Percentiles rank a stretch among this genome's conserved stretches.
These are phyloP conservation scores for Pythium brassicae DNA, from an alignment of 352 stramenopile genomes.

Conservation along the genomic window DNA sequence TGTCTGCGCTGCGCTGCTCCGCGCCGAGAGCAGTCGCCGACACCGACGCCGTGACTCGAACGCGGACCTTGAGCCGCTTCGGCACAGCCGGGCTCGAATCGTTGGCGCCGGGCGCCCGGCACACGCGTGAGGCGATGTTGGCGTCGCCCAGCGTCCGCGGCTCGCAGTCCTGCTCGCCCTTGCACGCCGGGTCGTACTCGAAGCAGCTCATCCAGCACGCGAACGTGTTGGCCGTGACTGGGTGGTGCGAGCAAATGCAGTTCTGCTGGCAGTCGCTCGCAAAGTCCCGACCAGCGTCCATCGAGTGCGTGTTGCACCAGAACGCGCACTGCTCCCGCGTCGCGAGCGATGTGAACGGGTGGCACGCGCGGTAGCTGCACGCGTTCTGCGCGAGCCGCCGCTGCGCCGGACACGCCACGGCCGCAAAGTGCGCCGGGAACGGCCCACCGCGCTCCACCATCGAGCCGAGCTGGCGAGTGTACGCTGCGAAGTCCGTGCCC, in stretches of 20 bases:
- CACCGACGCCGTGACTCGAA: neutral
- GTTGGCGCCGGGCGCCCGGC: neutral
- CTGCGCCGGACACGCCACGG: constrained; percentile 18
- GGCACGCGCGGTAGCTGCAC: constrained; percentile 25
- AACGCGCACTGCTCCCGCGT: constrained; percentile 24
- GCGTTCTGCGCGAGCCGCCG: constrained; percentile 19
- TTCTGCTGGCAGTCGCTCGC: constrained; percentile 19
- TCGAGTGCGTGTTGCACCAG: constrained; percentile 31
- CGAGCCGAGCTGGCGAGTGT: constrained; percentile 10
- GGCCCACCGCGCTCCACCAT: constrained; percentile 5
- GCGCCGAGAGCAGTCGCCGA: neutral
- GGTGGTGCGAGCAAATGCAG: constrained; percentile 25
- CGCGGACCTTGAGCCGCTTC: neutral
- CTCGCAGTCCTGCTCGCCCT: constrained; percentile 5
- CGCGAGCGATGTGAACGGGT: constrained; percentile 17
- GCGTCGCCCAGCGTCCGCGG: neutral
- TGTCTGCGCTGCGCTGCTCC: neutral
- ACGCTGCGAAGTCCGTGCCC: constrained; percentile 24
- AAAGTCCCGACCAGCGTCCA: constrained; percentile 10
- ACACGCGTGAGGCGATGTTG: constrained; percentile 1
- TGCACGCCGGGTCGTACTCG: constrained; percentile 9
- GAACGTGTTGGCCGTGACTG: constrained; percentile 18
- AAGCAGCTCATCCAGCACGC: constrained; percentile 44
- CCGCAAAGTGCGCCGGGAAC: constrained; percentile 17
- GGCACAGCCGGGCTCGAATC: neutral